Conservation (phyloP, 1,284 basidiomycete species). For the Peniophora sp. region DNA sequence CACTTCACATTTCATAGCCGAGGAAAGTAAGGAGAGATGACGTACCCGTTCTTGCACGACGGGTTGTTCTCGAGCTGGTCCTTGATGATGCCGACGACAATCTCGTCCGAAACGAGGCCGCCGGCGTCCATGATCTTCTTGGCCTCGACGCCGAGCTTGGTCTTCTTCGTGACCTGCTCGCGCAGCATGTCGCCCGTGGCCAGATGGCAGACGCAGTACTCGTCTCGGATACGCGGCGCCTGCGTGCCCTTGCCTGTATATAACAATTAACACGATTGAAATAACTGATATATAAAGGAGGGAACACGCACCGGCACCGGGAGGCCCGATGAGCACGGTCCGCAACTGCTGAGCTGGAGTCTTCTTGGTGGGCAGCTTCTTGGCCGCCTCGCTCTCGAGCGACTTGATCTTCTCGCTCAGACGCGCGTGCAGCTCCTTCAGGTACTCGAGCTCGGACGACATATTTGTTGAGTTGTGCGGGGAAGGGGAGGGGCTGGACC, state of each 20-base stretch:
- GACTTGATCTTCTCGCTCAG: slow-evolving; percentile 72
- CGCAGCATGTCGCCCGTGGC: slow-evolving; percentile 99
- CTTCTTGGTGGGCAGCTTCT: slow-evolving; percentile 31
- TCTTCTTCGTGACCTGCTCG: slow-evolving; percentile 86
- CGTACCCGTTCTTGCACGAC: slow-evolving; percentile 86
- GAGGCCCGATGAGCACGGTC: slow-evolving; percentile 92
- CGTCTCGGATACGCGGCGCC: slow-evolving; percentile 86
- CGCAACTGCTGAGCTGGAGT: slow-evolving; percentile 77
- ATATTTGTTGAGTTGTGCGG: slow-evolving; percentile 20
- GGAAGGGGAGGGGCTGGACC: slow-evolving; percentile 1
- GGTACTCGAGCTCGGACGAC: slow-evolving; percentile 76
- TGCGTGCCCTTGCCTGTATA: slow-evolving; percentile 91
- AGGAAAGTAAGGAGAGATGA: slow-evolving; percentile 5
- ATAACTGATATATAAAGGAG: no score
- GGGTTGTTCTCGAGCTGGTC: slow-evolving; percentile 93
- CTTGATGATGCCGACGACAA: slow-evolving; percentile 97
- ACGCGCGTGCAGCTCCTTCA: slow-evolving; percentile 82
- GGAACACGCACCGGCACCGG: slow-evolving; percentile 77
- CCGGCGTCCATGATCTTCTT: slow-evolving; percentile 99
- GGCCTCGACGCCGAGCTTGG: slow-evolving; percentile 82
- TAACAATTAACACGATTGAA: not conserved
- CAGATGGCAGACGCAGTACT: slow-evolving; percentile 95
- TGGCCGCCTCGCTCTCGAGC: slow-evolving; percentile 61
- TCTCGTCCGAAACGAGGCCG: slow-evolving; percentile 91
- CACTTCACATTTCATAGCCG: not conserved